Evolutionary conservation across 148 eudicot genomes (phyloP), one percentile per base, ranked within the genome.

Genomic region (Rhododendron griersonianum): DNA sequence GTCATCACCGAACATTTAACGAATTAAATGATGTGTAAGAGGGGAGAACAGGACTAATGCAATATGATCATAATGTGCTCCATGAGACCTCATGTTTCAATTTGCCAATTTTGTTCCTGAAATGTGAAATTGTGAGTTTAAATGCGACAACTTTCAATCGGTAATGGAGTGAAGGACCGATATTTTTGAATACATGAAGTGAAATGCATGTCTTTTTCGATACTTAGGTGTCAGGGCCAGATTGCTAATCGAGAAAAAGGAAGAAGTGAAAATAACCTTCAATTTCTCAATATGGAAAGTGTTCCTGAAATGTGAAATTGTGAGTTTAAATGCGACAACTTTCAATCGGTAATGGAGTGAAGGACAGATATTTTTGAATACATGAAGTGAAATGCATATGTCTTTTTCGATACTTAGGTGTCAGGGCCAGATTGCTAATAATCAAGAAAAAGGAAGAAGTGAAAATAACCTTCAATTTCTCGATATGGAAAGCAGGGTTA

Each of bases 391-490:
- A n/a, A 63, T 53, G 57, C 57, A 3, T 11, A 14, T 0, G 4
- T 53, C 4, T 1, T 55, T 55, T 55, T 4, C 4, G 7, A 55
- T 55, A 55, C 6, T 55, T 16, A 3, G 21, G 61, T 73, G 39
- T 13, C 3, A 13, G 3, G 35, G 7, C 15, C 1, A 33, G 10
- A 73, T 14, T 4, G 16, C 10, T 13, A 15, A 4, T 13, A 15
- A 14, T 13, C 0, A 10, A 14, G 7, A 30, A 30, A 15, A 73
- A 6, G 9, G 41, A 33, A 35, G 77, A 73, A 73, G 30, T 65
- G 73, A 73, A 33, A 73, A 33, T 41, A 83, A 87, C 91, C 91
- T 90, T 87, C n/a, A 90, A 81, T 51, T 86, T 90, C 23, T 87
- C 88, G 2, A 65, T 13, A 50, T 84, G 44, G 76, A 90, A 87